A percentile compares a stretch with the other conserved stretches of the same genome.
These are phyloP conservation scores for Teunomyces panamensis DNA, from an alignment of 805 yeast genomes.

Conservation along the genomic window DNA sequence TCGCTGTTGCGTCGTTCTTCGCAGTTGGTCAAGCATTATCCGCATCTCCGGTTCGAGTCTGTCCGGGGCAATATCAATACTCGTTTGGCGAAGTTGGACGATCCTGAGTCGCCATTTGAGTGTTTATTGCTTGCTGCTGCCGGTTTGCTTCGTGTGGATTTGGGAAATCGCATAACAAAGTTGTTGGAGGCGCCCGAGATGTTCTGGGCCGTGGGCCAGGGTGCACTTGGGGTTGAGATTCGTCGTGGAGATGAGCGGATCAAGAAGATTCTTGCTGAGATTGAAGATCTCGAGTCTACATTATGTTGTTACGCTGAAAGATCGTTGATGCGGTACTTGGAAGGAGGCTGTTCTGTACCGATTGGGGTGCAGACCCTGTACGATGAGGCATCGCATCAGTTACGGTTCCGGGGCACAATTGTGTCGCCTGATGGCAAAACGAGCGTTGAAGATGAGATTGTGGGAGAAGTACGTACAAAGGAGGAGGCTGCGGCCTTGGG, in stretches of 20 bases:
- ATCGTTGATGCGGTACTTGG: conserved; percentile 78
- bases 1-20: conserved; percentile 93
- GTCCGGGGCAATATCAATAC: conserved; percentile 82
- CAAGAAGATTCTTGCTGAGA: conserved; percentile 54
- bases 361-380: conserved; percentile 80
- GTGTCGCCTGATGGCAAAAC: conserved; percentile 80
- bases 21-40: conserved; percentile 75
- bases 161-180: conserved; percentile 73
- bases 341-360: conserved; percentile 98
- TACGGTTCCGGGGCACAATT: conserved; percentile 67
- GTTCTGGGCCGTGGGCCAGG: conserved; percentile 99
- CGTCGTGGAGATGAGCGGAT: conserved; percentile 63
- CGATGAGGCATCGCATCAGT: conserved; percentile 37
- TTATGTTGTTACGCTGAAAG: conserved; percentile 86
- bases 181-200: conserved; percentile 70
- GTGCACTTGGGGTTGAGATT: conserved; percentile 92
- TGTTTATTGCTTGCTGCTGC: conserved; percentile 92
- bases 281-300: conserved; percentile 65
- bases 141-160: conserved; percentile 72
- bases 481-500: conserved; percentile 75
- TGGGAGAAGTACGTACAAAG: conserved; percentile 35
- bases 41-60: conserved; percentile 73
- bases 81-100: conserved; percentile 77
- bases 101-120: conserved; percentile 54
- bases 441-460: conserved; percentile 56